Conservation (phyloP, 2,329 filamentous ascomycete species). For the Sporothrix pseudoabietina region DNA sequence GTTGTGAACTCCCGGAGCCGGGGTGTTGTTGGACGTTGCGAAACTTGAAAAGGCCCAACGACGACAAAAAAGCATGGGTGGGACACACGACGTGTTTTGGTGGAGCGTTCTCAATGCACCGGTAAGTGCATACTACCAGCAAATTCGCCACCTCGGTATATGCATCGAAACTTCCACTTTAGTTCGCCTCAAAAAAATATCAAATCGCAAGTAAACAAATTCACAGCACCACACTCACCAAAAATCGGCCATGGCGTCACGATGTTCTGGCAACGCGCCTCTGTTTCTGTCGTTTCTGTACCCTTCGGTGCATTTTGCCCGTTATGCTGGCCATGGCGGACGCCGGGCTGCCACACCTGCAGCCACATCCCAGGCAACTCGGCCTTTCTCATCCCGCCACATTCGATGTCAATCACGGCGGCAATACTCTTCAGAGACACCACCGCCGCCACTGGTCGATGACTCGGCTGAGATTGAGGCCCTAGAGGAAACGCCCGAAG, state of each 20-base stretch:
- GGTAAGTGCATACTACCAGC: constrained; percentile 25
- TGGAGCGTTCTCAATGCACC: constrained; percentile 17
- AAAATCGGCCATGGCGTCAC: constrained; percentile 45
- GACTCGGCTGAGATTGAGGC: neutral
- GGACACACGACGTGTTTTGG: neutral
- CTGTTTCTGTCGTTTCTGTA: constrained; percentile 55
- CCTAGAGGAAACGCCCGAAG: neutral
- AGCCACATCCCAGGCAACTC: constrained; percentile 34
- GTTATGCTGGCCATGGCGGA: constrained; percentile 18
- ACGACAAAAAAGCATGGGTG: neutral
- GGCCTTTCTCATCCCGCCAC: constrained; percentile 26
- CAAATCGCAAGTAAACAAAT: constrained; percentile 16
- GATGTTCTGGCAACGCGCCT: constrained; percentile 45
- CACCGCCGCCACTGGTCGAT: neutral
- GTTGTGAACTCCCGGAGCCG: constrained; percentile 6
- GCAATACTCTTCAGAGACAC: constrained; percentile 24
- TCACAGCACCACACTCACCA: neutral
- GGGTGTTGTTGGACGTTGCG: neutral
- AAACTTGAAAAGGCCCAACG: neutral
- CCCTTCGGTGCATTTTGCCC: constrained; percentile 41
- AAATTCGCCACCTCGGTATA: neutral
- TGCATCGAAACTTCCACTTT: neutral
- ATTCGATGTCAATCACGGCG: neutral
- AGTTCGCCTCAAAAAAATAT: constrained; percentile 17
- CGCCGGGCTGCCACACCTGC: constrained; percentile 34